Evolutionary conservation across 129 eudicot species (phyloP).

Genomic region (Ambrosia artemisiifolia): DNA sequence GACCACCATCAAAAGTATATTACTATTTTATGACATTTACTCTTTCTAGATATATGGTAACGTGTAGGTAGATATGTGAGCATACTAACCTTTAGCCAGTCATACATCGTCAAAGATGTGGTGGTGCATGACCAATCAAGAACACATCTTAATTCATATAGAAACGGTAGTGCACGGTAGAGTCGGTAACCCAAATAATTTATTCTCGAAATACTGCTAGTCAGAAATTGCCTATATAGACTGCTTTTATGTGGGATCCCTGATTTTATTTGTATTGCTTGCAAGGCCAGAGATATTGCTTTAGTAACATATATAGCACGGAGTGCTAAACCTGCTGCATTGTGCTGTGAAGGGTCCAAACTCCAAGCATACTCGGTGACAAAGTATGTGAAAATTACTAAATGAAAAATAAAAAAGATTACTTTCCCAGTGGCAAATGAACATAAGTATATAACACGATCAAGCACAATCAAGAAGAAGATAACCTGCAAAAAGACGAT

Average conservation of each 20-base stretch:
- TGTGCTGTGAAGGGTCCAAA: conserved; percentile 63
- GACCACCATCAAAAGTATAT: neutral
- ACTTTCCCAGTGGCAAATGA: conserved; percentile 95
- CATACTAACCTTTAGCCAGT: conserved; percentile 92
- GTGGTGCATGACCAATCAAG: conserved; percentile 99
- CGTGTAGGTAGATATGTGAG: neutral
- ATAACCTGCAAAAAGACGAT: conserved; percentile 66
- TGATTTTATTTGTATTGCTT: conserved; percentile 88
- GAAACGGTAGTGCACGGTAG: conserved; percentile 95
- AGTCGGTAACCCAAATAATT: conserved; percentile 86
- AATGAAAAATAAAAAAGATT: conserved; percentile 79
- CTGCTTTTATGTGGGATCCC: conserved; percentile 97
- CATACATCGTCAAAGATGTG: conserved; percentile 96
- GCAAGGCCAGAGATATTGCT: conserved; percentile 78
- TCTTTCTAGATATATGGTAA: neutral
- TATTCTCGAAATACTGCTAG: conserved; percentile 76
- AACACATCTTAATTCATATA: conserved; percentile 92
- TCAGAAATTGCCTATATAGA: conserved; percentile 89
- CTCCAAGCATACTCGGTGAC: conserved; percentile 91
- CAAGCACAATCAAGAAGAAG: conserved; percentile 95
- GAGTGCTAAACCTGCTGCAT: conserved; percentile 78
- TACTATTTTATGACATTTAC: neutral
- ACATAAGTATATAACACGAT: conserved; percentile 87
- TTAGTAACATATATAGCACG: conserved; percentile 88
- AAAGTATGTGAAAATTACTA: conserved; percentile 72